Conservation (phyloP, 495 filamentous ascomycete genomes). For the Tetracladium marchalianum region DNA sequence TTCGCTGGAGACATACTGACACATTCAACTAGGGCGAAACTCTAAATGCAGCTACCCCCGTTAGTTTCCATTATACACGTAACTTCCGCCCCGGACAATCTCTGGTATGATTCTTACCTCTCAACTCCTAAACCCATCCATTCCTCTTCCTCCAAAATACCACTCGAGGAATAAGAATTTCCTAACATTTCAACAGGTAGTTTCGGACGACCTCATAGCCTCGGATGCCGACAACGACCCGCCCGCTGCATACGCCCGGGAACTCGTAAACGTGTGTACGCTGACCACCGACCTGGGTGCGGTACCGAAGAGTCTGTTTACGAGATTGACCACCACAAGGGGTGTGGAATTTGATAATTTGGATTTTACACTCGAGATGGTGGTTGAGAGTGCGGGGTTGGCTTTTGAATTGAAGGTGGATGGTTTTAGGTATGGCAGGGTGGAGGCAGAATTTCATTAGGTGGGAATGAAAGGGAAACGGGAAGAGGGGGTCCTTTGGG, state of each 20-base stretch:
- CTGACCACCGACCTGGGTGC: slow-evolving; percentile 63
- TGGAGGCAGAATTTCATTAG: slow-evolving; percentile 61
- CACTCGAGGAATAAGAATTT: no score
- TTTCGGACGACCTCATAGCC: slow-evolving; percentile 66
- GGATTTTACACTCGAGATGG: slow-evolving; percentile 68
- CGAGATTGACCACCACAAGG: slow-evolving; percentile 56
- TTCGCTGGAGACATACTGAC: slow-evolving; percentile 3
- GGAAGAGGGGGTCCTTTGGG: no score
- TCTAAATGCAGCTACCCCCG: slow-evolving; percentile 53
- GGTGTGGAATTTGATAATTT: slow-evolving; percentile 67
- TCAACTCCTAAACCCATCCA: no score
- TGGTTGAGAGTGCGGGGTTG: slow-evolving; percentile 59
- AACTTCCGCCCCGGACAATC: slow-evolving; percentile 45
- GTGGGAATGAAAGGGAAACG: no score
- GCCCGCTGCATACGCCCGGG: slow-evolving; percentile 43
- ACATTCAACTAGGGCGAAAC: slow-evolving; percentile 43
- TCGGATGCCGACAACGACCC: slow-evolving; percentile 51
- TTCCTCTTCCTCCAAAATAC: no score
- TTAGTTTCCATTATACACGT: slow-evolving; percentile 70
- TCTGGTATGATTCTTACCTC: slow-evolving; percentile 2
- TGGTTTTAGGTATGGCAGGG: slow-evolving; percentile 58
- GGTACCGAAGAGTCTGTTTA: slow-evolving; percentile 57
- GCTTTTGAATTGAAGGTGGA: slow-evolving; percentile 67
- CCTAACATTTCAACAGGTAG: slow-evolving; percentile 38
- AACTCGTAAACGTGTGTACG: slow-evolving; percentile 61